phyloP scores from a whole-genome alignment of 495 filamentous ascomycete species.

The Xylaria flabelliformis region DNA sequence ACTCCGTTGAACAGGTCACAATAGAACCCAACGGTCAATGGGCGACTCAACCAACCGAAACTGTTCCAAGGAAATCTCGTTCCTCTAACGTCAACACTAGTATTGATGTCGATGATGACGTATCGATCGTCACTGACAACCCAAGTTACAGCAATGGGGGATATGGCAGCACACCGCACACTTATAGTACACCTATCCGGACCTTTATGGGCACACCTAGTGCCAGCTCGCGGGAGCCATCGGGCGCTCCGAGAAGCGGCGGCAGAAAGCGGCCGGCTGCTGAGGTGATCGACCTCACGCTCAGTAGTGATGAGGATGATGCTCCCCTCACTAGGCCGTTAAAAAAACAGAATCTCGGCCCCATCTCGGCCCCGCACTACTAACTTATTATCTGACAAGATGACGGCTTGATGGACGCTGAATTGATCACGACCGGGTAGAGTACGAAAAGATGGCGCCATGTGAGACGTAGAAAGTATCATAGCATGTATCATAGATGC shows the following conservation, averaged over 20 bases:
- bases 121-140: constrained; percentile 57
- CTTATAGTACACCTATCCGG: constrained; percentile 10
- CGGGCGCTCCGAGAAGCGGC: constrained; percentile 20
- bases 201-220: constrained; percentile 7
- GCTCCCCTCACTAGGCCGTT: constrained; percentile 2
- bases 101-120: constrained; percentile 70
- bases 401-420: neutral
- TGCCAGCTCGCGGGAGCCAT: constrained; percentile 24
- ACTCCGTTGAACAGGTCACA: constrained; percentile 78
- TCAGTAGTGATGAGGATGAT: constrained; percentile 37
- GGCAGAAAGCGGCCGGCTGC: constrained; percentile 22
- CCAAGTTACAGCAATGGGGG: constrained; percentile 26
- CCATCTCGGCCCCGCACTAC: neutral
- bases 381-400: constrained; percentile 1
- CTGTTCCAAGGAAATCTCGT: constrained; percentile 39
- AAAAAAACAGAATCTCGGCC: constrained; percentile 21
- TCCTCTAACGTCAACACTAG: constrained; percentile 40
- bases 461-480: constrained; percentile 2
- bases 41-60: constrained; percentile 49
- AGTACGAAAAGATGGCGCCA: neutral
- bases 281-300: constrained; percentile 33
- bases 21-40: constrained; percentile 89
- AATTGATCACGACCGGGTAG: neutral
- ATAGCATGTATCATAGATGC: constrained; percentile 14
- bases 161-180: constrained; percentile 12